Conservation (phyloP, 2,329 filamentous ascomycete genomes). For the Myriosclerotinia curreyana region DNA sequence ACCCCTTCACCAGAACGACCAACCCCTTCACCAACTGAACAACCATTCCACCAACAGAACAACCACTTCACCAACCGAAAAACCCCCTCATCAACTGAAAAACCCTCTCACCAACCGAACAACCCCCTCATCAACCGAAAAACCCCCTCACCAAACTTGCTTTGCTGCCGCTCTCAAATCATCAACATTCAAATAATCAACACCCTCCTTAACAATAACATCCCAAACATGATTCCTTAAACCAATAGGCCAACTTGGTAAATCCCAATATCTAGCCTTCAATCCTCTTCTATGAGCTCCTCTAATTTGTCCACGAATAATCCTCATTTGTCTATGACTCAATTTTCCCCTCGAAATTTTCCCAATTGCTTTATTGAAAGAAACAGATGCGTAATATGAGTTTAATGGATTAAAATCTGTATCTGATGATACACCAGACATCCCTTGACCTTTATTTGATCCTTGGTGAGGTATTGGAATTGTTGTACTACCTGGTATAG, state of each 20-base stretch:
- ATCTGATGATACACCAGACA: slow-evolving; percentile 41
- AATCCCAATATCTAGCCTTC: slow-evolving; percentile 58
- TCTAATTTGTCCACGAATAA: slow-evolving; percentile 46
- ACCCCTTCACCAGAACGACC: slow-evolving; percentile 29
- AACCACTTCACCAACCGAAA: no score
- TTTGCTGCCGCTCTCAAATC: slow-evolving; percentile 48
- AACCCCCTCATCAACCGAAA: no score
- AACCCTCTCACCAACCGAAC: no score
- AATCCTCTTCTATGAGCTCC: slow-evolving; percentile 52
- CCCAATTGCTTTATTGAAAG: slow-evolving; percentile 55
- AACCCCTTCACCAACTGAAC: slow-evolving; percentile 31
- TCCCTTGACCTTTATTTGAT: slow-evolving; percentile 43
- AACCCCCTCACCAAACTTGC: slow-evolving; percentile 29
- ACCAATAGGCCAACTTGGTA: slow-evolving; percentile 55
- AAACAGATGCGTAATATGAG: slow-evolving; percentile 63
- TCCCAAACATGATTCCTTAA: slow-evolving; percentile 56
- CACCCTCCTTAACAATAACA: slow-evolving; percentile 52
- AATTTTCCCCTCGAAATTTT: slow-evolving; percentile 47
- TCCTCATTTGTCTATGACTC: slow-evolving; percentile 44
- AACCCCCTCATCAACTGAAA: no score
- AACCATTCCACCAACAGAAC: no score
- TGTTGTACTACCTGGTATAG: slow-evolving; percentile 4
- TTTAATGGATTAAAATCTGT: slow-evolving; percentile 51
- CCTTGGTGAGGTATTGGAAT: slow-evolving; percentile 6
- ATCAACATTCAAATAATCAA: slow-evolving; percentile 61